Evolutionary conservation across 169 alveolate genomes (phyloP).

Genomic region (Eimeria acervulina): DNA sequence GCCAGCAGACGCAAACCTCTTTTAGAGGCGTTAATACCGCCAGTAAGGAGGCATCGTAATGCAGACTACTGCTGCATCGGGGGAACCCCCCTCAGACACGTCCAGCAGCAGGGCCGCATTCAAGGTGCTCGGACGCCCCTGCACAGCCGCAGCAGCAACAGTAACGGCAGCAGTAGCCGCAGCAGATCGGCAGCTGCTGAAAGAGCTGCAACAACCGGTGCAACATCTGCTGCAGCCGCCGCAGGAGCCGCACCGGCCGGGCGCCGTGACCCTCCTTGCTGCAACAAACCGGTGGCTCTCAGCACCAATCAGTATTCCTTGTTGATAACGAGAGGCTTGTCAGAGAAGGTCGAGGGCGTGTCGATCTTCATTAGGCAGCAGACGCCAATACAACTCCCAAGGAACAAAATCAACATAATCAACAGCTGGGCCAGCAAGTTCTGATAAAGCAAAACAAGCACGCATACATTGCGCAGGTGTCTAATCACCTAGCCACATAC

Average conservation of each 20-base stretch:
- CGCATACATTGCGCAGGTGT: neutral
- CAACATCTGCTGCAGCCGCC: neutral
- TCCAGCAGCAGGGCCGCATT: neutral
- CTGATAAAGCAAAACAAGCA: neutral
- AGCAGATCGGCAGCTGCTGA: neutral
- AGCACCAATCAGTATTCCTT: constrained; percentile 70
- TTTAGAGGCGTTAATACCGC: neutral
- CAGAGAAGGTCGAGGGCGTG: constrained; percentile 79
- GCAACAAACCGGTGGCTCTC: neutral
- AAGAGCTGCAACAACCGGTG: neutral
- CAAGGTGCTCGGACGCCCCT: neutral
- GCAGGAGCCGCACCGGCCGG: neutral
- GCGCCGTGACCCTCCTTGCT: neutral
- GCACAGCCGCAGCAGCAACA: constrained; percentile 14
- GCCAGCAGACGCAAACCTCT: neutral
- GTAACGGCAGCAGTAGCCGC: neutral
- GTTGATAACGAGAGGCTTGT: constrained; percentile 76
- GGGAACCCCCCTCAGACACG: neutral
- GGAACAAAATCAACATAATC: constrained; percentile 47
- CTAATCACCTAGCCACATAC: neutral
- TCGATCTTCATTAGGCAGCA: constrained; percentile 75
- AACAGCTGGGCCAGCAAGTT: constrained; percentile 74
- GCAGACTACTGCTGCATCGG: neutral
- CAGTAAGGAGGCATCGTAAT: neutral
- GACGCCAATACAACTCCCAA: constrained; percentile 69